Evolutionary conservation across 768 basidiomycete genomes (phyloP).

Genomic region (Rhodotorula paludigena): DNA sequence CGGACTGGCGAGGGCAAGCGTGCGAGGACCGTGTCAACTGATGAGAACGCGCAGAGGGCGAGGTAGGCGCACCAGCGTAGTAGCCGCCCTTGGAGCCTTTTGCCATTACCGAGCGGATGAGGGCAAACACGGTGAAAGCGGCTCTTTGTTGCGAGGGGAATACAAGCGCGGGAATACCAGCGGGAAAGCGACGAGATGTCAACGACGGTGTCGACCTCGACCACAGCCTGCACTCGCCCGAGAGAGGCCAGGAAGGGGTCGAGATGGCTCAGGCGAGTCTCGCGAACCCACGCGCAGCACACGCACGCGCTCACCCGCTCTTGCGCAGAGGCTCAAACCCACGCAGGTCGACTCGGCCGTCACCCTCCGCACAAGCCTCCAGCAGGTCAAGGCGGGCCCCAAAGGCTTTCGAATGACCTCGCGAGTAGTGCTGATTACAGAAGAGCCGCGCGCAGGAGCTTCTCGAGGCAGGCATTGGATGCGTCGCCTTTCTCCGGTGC

Average conservation of each 20-base stretch:
- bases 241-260: too few relatives aligned
- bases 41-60: neutral
- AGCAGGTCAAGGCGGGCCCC: constrained; percentile 19
- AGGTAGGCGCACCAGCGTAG: constrained; percentile 30
- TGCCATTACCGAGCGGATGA: neutral
- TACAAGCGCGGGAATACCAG: too few relatives aligned
- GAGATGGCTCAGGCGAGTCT: constrained; percentile 17
- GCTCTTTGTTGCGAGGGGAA: neutral
- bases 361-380: constrained; percentile 1
- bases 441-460: constrained; percentile 1
- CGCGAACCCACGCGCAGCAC: neutral
- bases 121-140: constrained; percentile 2
- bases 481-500: constrained; percentile 39
- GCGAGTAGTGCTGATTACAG: neutral
- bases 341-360: constrained; percentile 1
- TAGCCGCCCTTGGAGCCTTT: constrained; percentile 16
- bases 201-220: neutral
- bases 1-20: constrained; percentile 56
- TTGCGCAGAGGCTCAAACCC: constrained; percentile 29
- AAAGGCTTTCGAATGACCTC: rapidly evolving
- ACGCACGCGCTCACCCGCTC: neutral
- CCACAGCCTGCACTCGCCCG: too few relatives aligned
- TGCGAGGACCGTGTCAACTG: neutral
- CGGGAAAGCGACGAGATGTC: constrained; percentile 1
- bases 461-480: constrained; percentile 37